Percentiles rank a stretch among this genome's conserved stretches.
Evolutionary conservation across 805 yeast genomes (phyloP).

Genomic region (Candida silvicultrix): DNA sequence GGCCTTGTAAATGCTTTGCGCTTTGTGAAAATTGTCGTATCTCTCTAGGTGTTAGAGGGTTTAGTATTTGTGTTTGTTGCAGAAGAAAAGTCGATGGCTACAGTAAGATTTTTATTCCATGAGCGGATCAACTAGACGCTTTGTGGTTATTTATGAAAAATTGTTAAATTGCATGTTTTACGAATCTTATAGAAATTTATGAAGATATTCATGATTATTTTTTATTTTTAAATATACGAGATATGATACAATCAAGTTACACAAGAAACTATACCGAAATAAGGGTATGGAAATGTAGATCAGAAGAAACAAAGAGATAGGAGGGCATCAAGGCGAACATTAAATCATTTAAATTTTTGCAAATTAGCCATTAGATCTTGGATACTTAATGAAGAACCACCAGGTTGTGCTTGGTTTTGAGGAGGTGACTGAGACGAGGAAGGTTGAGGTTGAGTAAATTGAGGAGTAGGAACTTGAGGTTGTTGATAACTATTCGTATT

Average conservation of each 20-base stretch:
- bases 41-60: conserved; percentile 64
- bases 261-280: too few relatives aligned
- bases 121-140: background rate
- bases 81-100: conserved; percentile 61
- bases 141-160: too few relatives aligned
- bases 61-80: conserved; percentile 81
- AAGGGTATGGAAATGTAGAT: background rate
- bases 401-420: conserved; percentile 2
- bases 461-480: conserved; percentile 1
- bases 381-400: conserved; percentile 17
- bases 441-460: background rate
- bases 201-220: too few relatives aligned
- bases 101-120: conserved; percentile 30
- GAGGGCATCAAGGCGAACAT: too few relatives aligned
- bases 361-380: background rate
- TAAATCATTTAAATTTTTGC: background rate
- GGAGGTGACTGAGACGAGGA: conserved; percentile 2
- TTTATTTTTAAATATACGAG: too few relatives aligned
- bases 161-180: background rate
- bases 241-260: too few relatives aligned
- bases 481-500: conserved; percentile 1
- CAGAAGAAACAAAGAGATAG: background rate
- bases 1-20: conserved; percentile 93
- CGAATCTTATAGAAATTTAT: too few relatives aligned
- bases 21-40: conserved; percentile 81